Evolutionary conservation across 2,329 filamentous ascomycete species (phyloP), one percentile per base, ranked within the genome.

Genomic region (Phyllosticta capitalensis): DNA sequence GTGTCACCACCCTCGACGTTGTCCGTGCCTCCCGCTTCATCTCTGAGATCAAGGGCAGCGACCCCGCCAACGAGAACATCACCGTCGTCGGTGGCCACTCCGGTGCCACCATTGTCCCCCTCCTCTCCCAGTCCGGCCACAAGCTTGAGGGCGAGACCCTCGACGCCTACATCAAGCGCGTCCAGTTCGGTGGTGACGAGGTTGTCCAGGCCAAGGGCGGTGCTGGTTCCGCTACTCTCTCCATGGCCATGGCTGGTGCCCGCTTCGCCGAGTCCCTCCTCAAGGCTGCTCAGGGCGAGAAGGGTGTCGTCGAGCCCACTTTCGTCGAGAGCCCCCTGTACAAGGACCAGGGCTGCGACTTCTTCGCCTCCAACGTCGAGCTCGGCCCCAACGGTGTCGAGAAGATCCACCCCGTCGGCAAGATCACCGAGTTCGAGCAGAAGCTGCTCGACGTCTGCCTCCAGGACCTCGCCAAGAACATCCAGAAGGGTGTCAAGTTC

Each of bases 161-260:
- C 63, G 83, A 85, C 65, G 82, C 83, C 64, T 90, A 97, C 71
- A 81, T 97, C 79, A 86, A 92, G 77, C 92, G 94, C 76, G 94
- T 97, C 72, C 92, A 97, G 82, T 97, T 97, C 76, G 92, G 94
- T 77, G 92, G 92, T 83, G 92, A 97, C 76, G 92, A 97, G 86
- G 92, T 97, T 68, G 92, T 97, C 80, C 85, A 96, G 86, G 94
- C 92, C 79, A 97, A 97, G 89, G 92, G 92, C 74, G 94, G 92
- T 78, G 91, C 92, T 71, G 92, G 92, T 70, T 96, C 91, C 68
- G 92, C 92, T 74, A 97, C 92, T 65, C 89, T 97, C 69, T 96
- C 91, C 81, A 99, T 99, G 92, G 92, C 92, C 72, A 92, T 96
- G 85, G 92, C 92, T 67, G 92, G 92, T 79, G 84, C 83, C 65